Conservation (phyloP, 2,329 filamentous ascomycete genomes). For the Sporothrix brasiliensis region DNA sequence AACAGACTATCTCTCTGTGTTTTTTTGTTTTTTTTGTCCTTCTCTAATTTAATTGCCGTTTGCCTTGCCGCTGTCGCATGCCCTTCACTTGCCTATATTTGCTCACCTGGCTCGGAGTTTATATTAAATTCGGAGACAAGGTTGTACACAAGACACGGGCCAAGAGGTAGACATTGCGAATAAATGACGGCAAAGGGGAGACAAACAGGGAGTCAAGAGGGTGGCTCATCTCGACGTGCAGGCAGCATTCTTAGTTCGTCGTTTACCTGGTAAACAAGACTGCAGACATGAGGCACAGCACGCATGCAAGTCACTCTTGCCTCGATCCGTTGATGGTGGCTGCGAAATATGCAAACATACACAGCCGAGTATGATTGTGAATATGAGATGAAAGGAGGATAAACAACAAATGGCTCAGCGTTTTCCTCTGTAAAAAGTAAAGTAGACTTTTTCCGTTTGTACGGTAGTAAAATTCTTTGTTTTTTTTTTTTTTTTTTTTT, state of each 20-base stretch:
- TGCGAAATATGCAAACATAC: neutral
- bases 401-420: neutral
- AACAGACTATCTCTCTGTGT: neutral
- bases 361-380: no score
- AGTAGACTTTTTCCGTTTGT: no score
- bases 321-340: no score
- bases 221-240: neutral
- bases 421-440: no score
- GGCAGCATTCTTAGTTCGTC: neutral
- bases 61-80: slow-evolving; percentile 15
- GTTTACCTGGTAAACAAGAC: slow-evolving; percentile 27
- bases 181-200: slow-evolving; percentile 3
- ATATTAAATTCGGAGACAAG: neutral
- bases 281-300: slow-evolving; percentile 20
- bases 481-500: no score
- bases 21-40: neutral
- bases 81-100: neutral
- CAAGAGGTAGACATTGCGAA: neutral
- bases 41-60: slow-evolving; percentile 10
- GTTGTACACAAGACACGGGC: neutral
- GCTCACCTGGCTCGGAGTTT: slow-evolving; percentile 11
- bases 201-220: neutral
- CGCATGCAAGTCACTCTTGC: slow-evolving; percentile 17
- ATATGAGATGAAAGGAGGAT: neutral
- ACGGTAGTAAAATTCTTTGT: no score